Conservation (phyloP, 805 yeast species). For the Candida berthetii region DNA sequence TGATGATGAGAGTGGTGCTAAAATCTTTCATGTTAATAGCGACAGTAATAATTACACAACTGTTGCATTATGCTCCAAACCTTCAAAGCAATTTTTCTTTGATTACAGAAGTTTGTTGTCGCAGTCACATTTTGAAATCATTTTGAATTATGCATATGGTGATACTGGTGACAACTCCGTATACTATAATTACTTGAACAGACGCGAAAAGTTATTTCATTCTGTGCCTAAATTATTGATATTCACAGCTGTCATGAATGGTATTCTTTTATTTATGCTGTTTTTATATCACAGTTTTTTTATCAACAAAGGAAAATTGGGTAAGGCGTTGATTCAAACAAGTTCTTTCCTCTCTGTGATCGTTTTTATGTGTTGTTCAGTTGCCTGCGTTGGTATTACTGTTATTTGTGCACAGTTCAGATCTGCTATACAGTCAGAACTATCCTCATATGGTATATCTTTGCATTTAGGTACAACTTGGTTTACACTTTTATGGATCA, state of each 20-base stretch:
- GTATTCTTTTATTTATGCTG: slow-evolving; percentile 22
- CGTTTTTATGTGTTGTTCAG: slow-evolving; percentile 23
- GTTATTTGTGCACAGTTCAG: slow-evolving; percentile 20
- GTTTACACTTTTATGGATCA: slow-evolving; percentile 35
- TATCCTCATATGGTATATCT: slow-evolving; percentile 41
- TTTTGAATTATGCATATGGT: slow-evolving; percentile 43
- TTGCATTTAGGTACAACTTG: slow-evolving; percentile 35
- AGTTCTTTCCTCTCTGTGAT: slow-evolving; percentile 30
- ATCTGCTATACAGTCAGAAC: slow-evolving; percentile 21
- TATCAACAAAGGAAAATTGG: slow-evolving; percentile 13
- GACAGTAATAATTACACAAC: background rate
- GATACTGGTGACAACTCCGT: slow-evolving; percentile 18
- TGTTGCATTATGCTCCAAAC: background rate
- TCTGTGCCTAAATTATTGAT: slow-evolving; percentile 25
- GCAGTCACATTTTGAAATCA: slow-evolving; percentile 33
- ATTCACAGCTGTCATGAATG: slow-evolving; percentile 23
- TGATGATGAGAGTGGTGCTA: background rate
- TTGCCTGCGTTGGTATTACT: slow-evolving; percentile 26
- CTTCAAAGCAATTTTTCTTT: slow-evolving; percentile 22
- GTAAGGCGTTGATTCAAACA: slow-evolving; percentile 25
- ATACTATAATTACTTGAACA: slow-evolving; percentile 16
- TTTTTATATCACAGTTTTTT: slow-evolving; percentile 13
- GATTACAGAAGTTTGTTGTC: slow-evolving; percentile 39
- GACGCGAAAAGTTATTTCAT: slow-evolving; percentile 15
- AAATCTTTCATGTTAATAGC: background rate